phyloP scores from a whole-genome alignment of 2,329 filamentous ascomycete species.

The Penicillium sp. region DNA sequence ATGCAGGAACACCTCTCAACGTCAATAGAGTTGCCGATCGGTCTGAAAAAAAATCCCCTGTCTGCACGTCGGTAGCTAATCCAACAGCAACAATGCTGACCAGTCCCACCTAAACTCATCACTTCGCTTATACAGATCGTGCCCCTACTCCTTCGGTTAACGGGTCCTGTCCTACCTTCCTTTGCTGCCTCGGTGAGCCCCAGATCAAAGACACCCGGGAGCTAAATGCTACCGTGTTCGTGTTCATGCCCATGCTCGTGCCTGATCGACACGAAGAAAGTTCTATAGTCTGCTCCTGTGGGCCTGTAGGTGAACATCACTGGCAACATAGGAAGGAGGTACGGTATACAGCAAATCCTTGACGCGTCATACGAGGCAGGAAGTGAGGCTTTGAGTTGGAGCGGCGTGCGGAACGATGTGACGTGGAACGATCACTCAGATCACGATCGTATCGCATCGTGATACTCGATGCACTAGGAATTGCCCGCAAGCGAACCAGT shows the following conservation, averaged over 20 bases:
- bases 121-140: not conserved
- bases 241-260: not conserved
- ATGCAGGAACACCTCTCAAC: conserved; percentile 10
- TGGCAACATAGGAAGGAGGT: not conserved
- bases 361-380: not conserved
- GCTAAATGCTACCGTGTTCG: not conserved
- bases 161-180: not conserved
- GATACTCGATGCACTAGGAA: conserved; percentile 12
- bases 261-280: not conserved
- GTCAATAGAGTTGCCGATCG: conserved; percentile 23
- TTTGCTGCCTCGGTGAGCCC: conserved; percentile 7
- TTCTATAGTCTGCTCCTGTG: not conserved
- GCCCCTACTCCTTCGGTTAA: not conserved
- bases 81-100: too few species aligned
- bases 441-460: conserved; percentile 1
- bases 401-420: not conserved
- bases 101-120: not conserved
- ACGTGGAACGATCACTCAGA: not conserved
- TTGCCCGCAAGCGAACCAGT: conserved; percentile 10
- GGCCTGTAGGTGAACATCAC: not conserved
- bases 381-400: not conserved
- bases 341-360: not conserved
- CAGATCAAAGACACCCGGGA: conserved; percentile 1
- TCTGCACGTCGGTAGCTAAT: conserved; percentile 21
- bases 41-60: conserved; percentile 6